Conservation (phyloP, 192 early-diverging fungal species). For the Linnemannia exigua region DNA sequence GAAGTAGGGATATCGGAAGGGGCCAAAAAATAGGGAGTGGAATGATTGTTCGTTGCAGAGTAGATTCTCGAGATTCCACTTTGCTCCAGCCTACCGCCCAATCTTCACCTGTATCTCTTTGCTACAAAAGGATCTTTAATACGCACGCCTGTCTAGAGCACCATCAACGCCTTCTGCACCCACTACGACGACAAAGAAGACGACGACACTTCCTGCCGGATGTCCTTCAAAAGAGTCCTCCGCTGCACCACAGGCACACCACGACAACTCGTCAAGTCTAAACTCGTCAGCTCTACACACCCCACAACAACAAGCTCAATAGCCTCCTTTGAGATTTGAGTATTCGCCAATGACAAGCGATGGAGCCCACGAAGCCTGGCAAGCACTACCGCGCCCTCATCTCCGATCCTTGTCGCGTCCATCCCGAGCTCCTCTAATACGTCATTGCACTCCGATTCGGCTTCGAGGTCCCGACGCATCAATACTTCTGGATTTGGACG, state of each 20-base stretch:
- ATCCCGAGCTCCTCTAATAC: constrained; percentile 38
- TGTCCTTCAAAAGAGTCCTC: constrained; percentile 33
- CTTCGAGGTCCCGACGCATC: background rate
- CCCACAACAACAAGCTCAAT: constrained; percentile 20
- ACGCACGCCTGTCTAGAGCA: too few relatives aligned
- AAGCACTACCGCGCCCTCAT: constrained; percentile 15
- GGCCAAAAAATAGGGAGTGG: background rate
- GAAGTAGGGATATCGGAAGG: too few relatives aligned
- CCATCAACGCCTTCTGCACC: too few relatives aligned
- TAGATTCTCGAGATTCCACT: constrained; percentile 5
- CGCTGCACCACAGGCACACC: constrained; percentile 31
- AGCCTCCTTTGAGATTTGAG: constrained; percentile 23
- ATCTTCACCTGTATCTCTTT: too few relatives aligned
- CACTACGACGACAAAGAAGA: too few relatives aligned
- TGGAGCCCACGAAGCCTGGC: constrained; percentile 14
- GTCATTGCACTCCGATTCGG: background rate
- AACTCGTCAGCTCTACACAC: constrained; percentile 18
- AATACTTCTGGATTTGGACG: background rate
- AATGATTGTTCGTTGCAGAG: background rate
- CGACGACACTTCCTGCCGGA: background rate
- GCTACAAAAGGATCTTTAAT: too few relatives aligned
- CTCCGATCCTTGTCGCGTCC: constrained; percentile 35
- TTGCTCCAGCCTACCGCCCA: background rate
- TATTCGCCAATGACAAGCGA: constrained; percentile 39
- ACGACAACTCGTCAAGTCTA: constrained; percentile 49